Evolutionary conservation across 129 eudicot species (phyloP), one percentile per base, ranked within the genome.

Genomic region (Flaveria sonorensis): DNA sequence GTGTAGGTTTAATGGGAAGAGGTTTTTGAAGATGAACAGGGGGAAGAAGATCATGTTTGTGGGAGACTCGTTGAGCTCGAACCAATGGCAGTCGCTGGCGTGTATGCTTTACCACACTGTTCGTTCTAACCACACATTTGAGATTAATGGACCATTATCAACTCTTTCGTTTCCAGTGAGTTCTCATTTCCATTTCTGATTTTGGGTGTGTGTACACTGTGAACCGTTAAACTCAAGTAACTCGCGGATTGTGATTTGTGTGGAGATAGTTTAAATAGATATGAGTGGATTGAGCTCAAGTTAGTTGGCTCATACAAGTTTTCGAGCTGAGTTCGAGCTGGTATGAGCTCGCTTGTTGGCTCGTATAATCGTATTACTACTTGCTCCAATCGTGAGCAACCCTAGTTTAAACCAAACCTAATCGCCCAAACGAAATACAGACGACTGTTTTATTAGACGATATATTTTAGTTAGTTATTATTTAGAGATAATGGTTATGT

Each of bases 51-150:
- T 92, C 8, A 89, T 90, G 93, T 92, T 89, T 48, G 96, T 92
- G n/a, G 97, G 97, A 30, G 97, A 92, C 81, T 92, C 98, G 2
- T 64, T 93, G 71, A 87, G 98, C 81, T 76, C 75, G 30, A 93
- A 88, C 50, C 92, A 90, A 30, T 90, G 92, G 94, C 88, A 93
- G 52, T 93, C 98, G 28, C 50, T 93, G 45, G 85, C 85, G 14
- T 93, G 98, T 90, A 86, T 93, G 89, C 88, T 93, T 26, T 87
- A 90, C 73, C 77, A 76, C 32, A 82, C 88, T 1, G 85, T 80
- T 50, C 89, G 89, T 19, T 28, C 89, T 55, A 86, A 78, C 10
- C 87, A 88, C 80, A 90, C 84, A 20, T 77, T 88, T 8, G 36
- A 55, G 46, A 65, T 66, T 21, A 77, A 30, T 19, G 89, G 86